Base-by-base conservation (phyloP, 164 flowering plant genomes). In the Stephania japonica region DNA sequence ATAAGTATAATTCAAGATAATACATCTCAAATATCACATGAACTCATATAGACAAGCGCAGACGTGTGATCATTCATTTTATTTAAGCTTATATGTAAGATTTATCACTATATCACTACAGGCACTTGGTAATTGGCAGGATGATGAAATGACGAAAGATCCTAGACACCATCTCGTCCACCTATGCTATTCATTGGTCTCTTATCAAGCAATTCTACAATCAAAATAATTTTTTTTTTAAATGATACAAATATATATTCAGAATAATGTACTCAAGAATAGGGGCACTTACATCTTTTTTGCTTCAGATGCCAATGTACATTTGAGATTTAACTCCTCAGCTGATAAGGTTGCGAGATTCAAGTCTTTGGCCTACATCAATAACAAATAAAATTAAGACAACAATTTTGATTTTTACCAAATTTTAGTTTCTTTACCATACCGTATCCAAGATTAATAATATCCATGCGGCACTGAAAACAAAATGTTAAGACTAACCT, bases 311-410 rank as follows among this genome's bases (percentile, higher is more conserved):
- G 92, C 85, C 72, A 90, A 77, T 23, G 93, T 93, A 69, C 78
- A 80, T 65, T 73, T 85, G 27, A 79, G 73, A 53, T 85, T 86
- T 38, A 81, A 78, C 72, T 86, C 91, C 73, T 85, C 65, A 3
- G 97, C 98, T 73, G 97, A 86, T 68, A 76, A 82, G 62, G 82
- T 85, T 13, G 92, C 98, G 62, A 94, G 92, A 68, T 83, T 81
- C 27, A 94, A 81, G 77, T 94, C 98, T 73, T 94, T 94, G 72
- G 92, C 92, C 98, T 93, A 84, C 75, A 81, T 23, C 12, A 67
- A 43, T 5, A 27, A 1, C 26, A 14, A 5, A 44, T 6, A 43
- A 7, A 18, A 23, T 24, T 27, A n/a, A 14, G 42, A 23, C 6
- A 23, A 21, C 25, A 61, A 21, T 21, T 7, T 4, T 3, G 25